phyloP scores from a whole-genome alignment of 257 asterid species.

The Primulina huaijiensis region DNA sequence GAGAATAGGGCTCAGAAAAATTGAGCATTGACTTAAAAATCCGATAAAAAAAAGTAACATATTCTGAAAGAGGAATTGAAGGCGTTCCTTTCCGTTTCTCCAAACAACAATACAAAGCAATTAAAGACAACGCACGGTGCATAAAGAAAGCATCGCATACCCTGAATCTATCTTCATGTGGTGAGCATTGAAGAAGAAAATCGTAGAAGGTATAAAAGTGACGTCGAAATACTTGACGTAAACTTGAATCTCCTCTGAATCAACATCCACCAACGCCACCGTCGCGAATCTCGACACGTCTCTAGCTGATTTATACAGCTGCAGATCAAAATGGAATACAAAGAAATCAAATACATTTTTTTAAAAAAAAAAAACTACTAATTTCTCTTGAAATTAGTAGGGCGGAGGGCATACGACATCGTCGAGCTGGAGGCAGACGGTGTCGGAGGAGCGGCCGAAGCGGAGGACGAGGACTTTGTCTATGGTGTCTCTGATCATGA shows the following conservation, averaged over 20 bases:
- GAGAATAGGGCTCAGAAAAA: no score
- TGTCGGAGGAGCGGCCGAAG: conserved; percentile 73
- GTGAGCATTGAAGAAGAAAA: conserved; percentile 95
- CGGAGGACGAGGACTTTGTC: conserved; percentile 95
- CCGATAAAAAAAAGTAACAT: no score
- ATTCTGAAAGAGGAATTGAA: not conserved
- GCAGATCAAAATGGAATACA: conserved; percentile 5
- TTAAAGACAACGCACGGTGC: not conserved
- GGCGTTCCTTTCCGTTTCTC: not conserved
- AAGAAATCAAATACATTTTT: no score
- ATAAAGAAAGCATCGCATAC: conserved; percentile 31
- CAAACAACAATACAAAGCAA: not conserved
- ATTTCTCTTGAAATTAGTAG: not conserved
- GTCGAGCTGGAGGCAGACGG: conserved; percentile 80
- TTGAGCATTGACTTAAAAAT: no score
- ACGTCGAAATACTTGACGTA: conserved; percentile 85
- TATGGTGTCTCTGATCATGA: conserved; percentile 73
- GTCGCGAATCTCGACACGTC: conserved; percentile 80
- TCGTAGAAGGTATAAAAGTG: conserved; percentile 64
- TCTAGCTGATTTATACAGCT: conserved; percentile 78
- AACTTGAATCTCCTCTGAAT: conserved; percentile 74
- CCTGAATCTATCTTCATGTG: conserved; percentile 98
- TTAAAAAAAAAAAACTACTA: not conserved
- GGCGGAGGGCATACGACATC: conserved; percentile 47
- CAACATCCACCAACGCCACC: conserved; percentile 77